Evolutionary conservation across 2,329 filamentous ascomycete species (phyloP), one percentile per base, ranked within the genome.

Genomic region (Meredithiella fracta): DNA sequence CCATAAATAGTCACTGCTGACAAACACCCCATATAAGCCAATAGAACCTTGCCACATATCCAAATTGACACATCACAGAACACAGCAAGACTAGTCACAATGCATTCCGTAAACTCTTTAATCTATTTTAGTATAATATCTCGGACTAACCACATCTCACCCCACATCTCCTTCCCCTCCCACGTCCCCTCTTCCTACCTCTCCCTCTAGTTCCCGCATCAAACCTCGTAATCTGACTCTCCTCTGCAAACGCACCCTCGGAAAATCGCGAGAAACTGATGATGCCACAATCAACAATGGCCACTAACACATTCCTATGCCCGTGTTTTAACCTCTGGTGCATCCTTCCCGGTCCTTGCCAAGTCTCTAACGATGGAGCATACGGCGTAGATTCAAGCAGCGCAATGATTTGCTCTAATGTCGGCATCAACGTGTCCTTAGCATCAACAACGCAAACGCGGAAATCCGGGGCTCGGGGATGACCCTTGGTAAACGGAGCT

Each of bases 221-320:
- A 61, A 76, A 75, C 53, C 78, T 70, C 64, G 82, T 79, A 63
- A 80, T 88, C 38, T 95, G 64, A 66, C 70, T 79, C 67, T 94
- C 88, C 60, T 80, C 77, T 0, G 75, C 83, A 68, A 96, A 96
- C 0, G 82, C 83, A 9, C 81, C 82, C 70, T 97, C 89, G 1
- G 78, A 80, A 58, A 96, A 75, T 23, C 86, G 74, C 63, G 96
- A 73, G 65, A 91, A 97, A 66, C 91, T 97, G 49, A 90, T 84
- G 22, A 97, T 76, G 0, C 92, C 92, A 60, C 88, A 79, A 66
- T 97, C 92, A 34, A 96, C 89, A 1, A 97, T 78, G 0, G 90
- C 92, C 23, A 98, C 67, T 34, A 96, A 73, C 31, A 92, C 85
- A 67, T 87, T 92, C 61, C 87, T 78, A 66, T 84, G 82, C 1